Percentiles rank a stretch among this genome's conserved stretches.
Conservation (phyloP, 1,284 basidiomycete genomes). For the Phlebopus sp. region DNA sequence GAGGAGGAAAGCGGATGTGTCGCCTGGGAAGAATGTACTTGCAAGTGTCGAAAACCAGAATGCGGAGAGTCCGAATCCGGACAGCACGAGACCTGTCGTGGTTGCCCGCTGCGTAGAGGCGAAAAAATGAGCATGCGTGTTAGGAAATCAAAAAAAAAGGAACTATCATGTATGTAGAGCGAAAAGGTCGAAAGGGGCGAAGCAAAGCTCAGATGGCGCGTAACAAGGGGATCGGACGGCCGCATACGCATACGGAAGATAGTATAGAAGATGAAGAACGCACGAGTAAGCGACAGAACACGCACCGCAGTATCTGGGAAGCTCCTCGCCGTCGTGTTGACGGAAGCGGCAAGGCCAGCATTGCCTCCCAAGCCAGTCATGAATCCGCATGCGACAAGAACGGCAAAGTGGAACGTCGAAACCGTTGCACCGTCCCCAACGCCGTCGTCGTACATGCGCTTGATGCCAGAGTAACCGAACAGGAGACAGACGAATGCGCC, state of each 20-base stretch:
- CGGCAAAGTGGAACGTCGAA: slow-evolving; percentile 31
- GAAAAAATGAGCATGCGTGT: slow-evolving; percentile 63
- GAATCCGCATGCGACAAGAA: slow-evolving; percentile 49
- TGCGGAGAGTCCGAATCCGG: slow-evolving; percentile 80
- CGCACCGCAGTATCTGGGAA: slow-evolving; percentile 53
- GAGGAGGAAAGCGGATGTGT: slow-evolving; percentile 67
- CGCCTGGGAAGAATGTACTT: slow-evolving; percentile 63
- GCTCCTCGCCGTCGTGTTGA: slow-evolving; percentile 67
- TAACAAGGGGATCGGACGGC: too few relatives aligned
- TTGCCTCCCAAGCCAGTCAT: slow-evolving; percentile 64
- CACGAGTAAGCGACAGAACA: slow-evolving; percentile 8
- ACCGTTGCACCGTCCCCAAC: slow-evolving; percentile 24
- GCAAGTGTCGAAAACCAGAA: slow-evolving; percentile 75
- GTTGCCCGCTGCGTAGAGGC: slow-evolving; percentile 63
- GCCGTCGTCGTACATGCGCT: slow-evolving; percentile 56
- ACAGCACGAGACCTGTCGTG: slow-evolving; percentile 70
- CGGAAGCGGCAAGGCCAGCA: slow-evolving; percentile 50
- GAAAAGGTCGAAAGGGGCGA: not conserved
- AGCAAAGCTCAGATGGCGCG: slow-evolving; percentile 17
- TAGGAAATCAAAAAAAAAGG: slow-evolving; percentile 67
- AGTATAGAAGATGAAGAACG: slow-evolving; percentile 28
- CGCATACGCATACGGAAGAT: too few relatives aligned
- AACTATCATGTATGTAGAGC: slow-evolving; percentile 71
- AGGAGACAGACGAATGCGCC: slow-evolving; percentile 52
- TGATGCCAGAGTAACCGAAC: slow-evolving; percentile 66